Percentiles rank a stretch among this genome's conserved stretches.
These are phyloP conservation scores for Sungouiella thailandica DNA, from an alignment of 805 yeast genomes.

Conservation along the genomic window DNA sequence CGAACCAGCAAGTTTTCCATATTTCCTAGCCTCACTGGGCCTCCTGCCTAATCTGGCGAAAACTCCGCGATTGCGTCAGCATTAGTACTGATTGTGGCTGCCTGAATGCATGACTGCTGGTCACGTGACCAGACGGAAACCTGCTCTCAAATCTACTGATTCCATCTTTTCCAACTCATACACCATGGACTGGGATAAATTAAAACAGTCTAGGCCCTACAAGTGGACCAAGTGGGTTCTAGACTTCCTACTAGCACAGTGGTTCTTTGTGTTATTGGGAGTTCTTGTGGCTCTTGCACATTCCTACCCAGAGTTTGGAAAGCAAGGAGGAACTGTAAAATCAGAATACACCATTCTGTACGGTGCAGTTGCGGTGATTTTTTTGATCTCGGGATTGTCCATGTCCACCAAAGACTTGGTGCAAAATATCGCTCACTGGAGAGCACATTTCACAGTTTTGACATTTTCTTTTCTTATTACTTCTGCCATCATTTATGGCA, in stretches of 20 bases:
- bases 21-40: too few species aligned
- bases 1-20: too few species aligned
- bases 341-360: slow-evolving; percentile 77
- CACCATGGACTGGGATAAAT: too few species aligned
- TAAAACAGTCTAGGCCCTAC: slow-evolving; percentile 9
- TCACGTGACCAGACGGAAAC: too few species aligned
- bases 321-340: slow-evolving; percentile 71
- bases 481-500: slow-evolving; percentile 65
- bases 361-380: slow-evolving; percentile 83
- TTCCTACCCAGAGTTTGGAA: slow-evolving; percentile 77
- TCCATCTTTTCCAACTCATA: too few species aligned
- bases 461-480: slow-evolving; percentile 68
- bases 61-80: too few species aligned
- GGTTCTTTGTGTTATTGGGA: slow-evolving; percentile 76
- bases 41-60: too few species aligned
- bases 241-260: slow-evolving; percentile 41
- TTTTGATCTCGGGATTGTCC: slow-evolving; percentile 74
- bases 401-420: slow-evolving; percentile 62
- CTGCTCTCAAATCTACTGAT: too few species aligned
- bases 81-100: too few species aligned
- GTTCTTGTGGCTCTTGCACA: slow-evolving; percentile 70
- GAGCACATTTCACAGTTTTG: slow-evolving; percentile 73
- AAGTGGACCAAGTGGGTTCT: slow-evolving; percentile 12
- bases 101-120: too few species aligned
- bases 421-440: slow-evolving; percentile 67